Evolutionary conservation across 1,284 basidiomycete genomes (phyloP).

Genomic region (Fistulina hepatica): DNA sequence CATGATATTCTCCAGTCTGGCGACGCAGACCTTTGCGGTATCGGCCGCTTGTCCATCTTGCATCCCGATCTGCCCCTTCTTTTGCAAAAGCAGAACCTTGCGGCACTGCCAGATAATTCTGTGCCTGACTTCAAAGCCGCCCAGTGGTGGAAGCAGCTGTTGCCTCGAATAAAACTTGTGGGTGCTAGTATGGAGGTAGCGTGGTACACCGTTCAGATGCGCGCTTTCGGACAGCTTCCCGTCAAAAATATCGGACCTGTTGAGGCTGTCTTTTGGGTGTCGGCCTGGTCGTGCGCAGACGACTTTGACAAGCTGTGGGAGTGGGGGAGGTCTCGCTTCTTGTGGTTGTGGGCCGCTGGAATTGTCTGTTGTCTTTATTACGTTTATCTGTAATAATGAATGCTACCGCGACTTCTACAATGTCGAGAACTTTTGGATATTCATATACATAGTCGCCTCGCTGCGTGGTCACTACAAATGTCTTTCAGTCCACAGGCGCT

Average conservation of each 20-base stretch:
- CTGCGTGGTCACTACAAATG: too few species aligned
- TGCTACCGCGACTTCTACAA: too few species aligned
- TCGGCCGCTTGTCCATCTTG: slow-evolving; percentile 61
- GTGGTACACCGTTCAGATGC: slow-evolving; percentile 50
- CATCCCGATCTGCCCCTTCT: slow-evolving; percentile 48
- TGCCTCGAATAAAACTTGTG: slow-evolving; percentile 36
- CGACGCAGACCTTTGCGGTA: slow-evolving; percentile 66
- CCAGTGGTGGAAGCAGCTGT: slow-evolving; percentile 16
- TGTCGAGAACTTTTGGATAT: too few species aligned
- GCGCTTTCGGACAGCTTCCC: slow-evolving; percentile 27
- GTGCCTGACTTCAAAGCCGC: slow-evolving; percentile 27
- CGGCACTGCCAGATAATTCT: slow-evolving; percentile 25
- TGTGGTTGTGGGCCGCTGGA: too few species aligned
- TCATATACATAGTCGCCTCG: too few species aligned
- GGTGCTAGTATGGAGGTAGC: slow-evolving; percentile 45
- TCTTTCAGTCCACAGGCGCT: too few species aligned
- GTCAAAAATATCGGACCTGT: slow-evolving; percentile 27
- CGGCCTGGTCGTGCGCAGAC: slow-evolving; percentile 25
- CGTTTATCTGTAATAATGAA: too few species aligned
- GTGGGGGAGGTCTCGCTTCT: too few species aligned
- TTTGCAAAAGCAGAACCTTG: slow-evolving; percentile 13
- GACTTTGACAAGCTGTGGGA: not conserved
- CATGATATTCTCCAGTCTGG: slow-evolving; percentile 37
- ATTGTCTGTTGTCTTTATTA: too few species aligned
- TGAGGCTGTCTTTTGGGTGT: slow-evolving; percentile 31